Evolutionary conservation across 257 asterid species (phyloP), one percentile per base, ranked within the genome.

Genomic region (Ilex asprella): DNA sequence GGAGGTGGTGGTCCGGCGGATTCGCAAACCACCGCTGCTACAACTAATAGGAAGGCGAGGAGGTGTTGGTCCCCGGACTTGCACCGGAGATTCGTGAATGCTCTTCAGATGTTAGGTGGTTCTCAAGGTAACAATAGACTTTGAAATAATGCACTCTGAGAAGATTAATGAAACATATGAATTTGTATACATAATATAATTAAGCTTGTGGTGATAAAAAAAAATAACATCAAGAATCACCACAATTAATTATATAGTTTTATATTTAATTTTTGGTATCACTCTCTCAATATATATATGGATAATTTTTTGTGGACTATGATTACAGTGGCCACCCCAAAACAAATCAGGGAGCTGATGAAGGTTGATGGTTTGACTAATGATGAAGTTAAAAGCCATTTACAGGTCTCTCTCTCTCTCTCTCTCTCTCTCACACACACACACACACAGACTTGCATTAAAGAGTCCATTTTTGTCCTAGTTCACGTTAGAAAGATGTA

Each of bases 351-450:
- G 73, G 98, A 91, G 49, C 81, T 91, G 68, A 91, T 91, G 98
- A 88, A 91, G 81, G 98, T 91, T 30, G 98, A 91, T 64, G 98
- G 96, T 59, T 73, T 91, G 77, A 88, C 98, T 78, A 91, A 91
- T 83, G 98, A 91, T 83, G 98, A 91, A 83, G 98, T 91, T 75
- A 91, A 91, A 91, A 91, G 96, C 82, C 98, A 91, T 69, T 72
- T 91, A 62, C 98, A 91, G 96, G 98, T 82, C 63, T 35, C 16
- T 44, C 30, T 53, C 56, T 67, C 59, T 71, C 54, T 55, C 54
- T 14, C 49, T 67, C 72, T 62, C 64, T 30, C 41, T 12, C 44
- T 5, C 47, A 16, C 59, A 51, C 5, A 31, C 56, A 32, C 56
- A 55, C 63, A 71, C 51, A 56, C 41, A 66, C 52, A 73, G 68